Evolutionary conservation across 805 yeast genomes (phyloP), one percentile per base, ranked within the genome.

Genomic region (Wickerhamomyces mucosus): DNA sequence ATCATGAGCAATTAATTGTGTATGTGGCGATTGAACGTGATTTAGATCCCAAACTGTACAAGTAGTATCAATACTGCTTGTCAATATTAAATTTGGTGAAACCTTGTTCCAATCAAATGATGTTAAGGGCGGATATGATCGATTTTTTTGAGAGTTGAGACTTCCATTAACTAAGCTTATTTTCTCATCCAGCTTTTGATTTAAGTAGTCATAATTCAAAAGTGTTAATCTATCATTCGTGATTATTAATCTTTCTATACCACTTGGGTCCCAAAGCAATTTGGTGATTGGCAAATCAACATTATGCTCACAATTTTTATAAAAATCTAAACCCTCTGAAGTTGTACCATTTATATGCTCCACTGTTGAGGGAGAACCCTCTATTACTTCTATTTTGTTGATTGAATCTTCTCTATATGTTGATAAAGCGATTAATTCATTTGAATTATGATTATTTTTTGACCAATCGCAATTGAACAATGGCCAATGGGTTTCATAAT

Each of bases 1-100:
- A 53, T 92, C 98, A 56, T 92, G 98, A 0, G 98, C 97, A 41
- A 92, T 92, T 29, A 92, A 64, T 58, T 92, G 96, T 1, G 97
- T 89, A 50, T 80, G 82, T 12, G 94, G 95, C 4, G 66, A 61
- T 3, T 71, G 76, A 27, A 63, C 58, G 15, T 77, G 70, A 16
- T 64, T 56, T 20, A 86, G 55, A 56, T 92, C 97, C 97, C 98
- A 92, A 4, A 86, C 75, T 1, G 97, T 88, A 58, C 98, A 92
- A 1, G 98, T 92, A 1, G 98, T 92, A 57, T 92, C 98, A 9
- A 89, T 83, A 15, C 92, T 78, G 39, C 89, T 73, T 2, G 96
- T 84, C 22, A 92, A 79, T 15, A 86, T 69, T 24, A 75, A 55
- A 29, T 72, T 72, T 3, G 83, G 71, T 45, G 83, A 88, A 2